These are phyloP conservation scores for Melastoma malabathricum DNA, from an alignment of 345 rosid genomes.

Conservation along the genomic window DNA sequence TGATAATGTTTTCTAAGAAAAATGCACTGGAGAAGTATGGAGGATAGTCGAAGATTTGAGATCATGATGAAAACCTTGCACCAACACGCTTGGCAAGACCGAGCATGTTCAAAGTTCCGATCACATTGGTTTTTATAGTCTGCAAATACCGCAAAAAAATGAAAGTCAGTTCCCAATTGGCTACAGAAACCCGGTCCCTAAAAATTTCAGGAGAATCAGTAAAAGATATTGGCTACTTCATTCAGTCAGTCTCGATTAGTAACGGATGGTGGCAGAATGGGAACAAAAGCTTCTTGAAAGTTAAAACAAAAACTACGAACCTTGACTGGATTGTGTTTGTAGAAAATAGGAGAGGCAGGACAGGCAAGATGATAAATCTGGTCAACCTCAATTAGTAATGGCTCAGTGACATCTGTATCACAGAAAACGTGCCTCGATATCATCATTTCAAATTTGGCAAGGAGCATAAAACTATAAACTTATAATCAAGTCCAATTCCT, in stretches of 20 bases:
- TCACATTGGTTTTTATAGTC: slow-evolving; percentile 97
- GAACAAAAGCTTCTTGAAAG: no score
- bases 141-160: slow-evolving; percentile 11
- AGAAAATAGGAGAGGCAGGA: slow-evolving; percentile 96
- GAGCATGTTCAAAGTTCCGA: slow-evolving; percentile 88
- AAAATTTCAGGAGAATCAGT: no score
- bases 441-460: no score
- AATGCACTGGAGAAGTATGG: background rate
- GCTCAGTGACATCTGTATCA: slow-evolving; percentile 72
- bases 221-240: no score
- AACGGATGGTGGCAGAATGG: no score
- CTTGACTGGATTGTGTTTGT: slow-evolving; percentile 97
- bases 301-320: slow-evolving; percentile 16
- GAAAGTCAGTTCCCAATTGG: background rate
- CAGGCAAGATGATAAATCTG: slow-evolving; percentile 90
- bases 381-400: slow-evolving; percentile 82
- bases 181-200: no score
- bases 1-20: background rate
- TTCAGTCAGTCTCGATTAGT: no score
- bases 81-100: slow-evolving; percentile 99
- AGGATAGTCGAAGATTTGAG: background rate
- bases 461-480: no score
- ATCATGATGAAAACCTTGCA: slow-evolving; percentile 45
- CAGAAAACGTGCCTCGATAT: background rate
- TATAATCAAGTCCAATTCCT: no score